Base-by-base conservation (phyloP, 768 basidiomycete genomes). In the Sutorius australiensis region DNA sequence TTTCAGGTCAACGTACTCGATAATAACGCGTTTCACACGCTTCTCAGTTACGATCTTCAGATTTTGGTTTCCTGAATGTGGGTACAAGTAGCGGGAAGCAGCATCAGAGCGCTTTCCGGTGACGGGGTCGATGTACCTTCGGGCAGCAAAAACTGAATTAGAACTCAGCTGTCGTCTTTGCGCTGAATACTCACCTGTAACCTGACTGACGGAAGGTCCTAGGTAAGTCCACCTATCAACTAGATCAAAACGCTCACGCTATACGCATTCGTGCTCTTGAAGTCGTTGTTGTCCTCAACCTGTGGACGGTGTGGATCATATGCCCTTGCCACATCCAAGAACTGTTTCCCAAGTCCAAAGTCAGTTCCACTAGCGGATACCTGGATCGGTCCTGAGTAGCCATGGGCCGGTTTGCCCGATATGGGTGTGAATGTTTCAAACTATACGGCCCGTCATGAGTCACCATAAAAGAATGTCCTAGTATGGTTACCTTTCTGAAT, bases 71-170 rank as follows among this genome's bases (percentile, higher is more conserved):
- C 60, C 60, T 6, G 66, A 50, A 6, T 68, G 62, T 12, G 70
- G 68, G 44, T 75, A 78, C 3, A 78, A 44, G 50, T 71, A 72
- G 43, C 65, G 31, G 16, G 76, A 77, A n/a, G 67, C 65, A 12
- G 65, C 45, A 42, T 71, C 69, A 1, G 48, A 68, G 5, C 69
- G 70, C 19, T 42, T 61, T 33, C 69, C 69, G 1, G 75, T 80
- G 16, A 67, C 63, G 2, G 60, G 65, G 53, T 80, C 72, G 16
- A 87, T 71, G 61, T 80, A 87, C 59, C 85, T 88, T 21, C 1
- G 17, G 16, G 17, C 9, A 21, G 3, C 4, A 9, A 1, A 6
- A 2, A 2, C 27, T 57, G n/a, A 46, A 13, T 8, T 13, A 1
- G 6, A 1, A 2, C 16, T 6, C n/a, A 12, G 24, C 0, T 14